These are phyloP conservation scores for Skeletonema menzelii DNA, from an alignment of 108 stramenopile species.

Conservation along the genomic window DNA sequence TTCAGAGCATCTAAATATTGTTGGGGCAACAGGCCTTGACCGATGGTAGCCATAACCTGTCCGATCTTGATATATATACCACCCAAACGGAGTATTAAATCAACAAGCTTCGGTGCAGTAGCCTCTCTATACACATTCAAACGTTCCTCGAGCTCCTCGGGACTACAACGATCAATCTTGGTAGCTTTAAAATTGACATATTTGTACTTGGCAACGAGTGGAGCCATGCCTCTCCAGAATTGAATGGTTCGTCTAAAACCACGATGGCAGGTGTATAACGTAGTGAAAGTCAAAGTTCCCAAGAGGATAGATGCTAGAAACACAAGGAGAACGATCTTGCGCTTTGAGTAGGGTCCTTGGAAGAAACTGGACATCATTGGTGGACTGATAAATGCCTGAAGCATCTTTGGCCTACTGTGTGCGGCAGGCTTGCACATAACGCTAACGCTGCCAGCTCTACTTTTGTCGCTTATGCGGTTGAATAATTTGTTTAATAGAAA, in stretches of 20 bases:
- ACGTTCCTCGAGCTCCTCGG: constrained; percentile 35
- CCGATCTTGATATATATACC: constrained; percentile 81
- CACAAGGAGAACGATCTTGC: constrained; percentile 2
- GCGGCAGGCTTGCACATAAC: not conserved
- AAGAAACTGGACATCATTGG: constrained; percentile 5
- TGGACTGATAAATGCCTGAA: constrained; percentile 5
- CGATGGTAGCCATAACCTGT: constrained; percentile 51
- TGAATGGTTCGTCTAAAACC: constrained; percentile 47
- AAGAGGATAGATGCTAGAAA: constrained; percentile 12
- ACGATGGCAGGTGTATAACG: constrained; percentile 39
- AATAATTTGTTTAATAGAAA: not conserved
- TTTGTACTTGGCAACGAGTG: constrained; percentile 30
- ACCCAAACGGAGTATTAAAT: constrained; percentile 55
- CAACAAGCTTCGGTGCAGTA: constrained; percentile 35
- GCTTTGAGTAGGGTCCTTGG: constrained; percentile 17
- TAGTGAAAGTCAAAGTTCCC: constrained; percentile 11
- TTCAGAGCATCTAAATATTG: constrained; percentile 61
- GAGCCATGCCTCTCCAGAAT: constrained; percentile 44
- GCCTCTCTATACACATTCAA: constrained; percentile 22
- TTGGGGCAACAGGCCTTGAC: constrained; percentile 17
- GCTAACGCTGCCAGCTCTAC: too few species aligned
- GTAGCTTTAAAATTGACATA: constrained; percentile 18
- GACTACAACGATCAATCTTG: constrained; percentile 20
- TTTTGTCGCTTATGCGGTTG: too few species aligned
- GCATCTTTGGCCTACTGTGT: not conserved